Evolutionary conservation across 176 grass and related monocot genomes (phyloP).

Genomic region (Triticum dicoccoides): DNA sequence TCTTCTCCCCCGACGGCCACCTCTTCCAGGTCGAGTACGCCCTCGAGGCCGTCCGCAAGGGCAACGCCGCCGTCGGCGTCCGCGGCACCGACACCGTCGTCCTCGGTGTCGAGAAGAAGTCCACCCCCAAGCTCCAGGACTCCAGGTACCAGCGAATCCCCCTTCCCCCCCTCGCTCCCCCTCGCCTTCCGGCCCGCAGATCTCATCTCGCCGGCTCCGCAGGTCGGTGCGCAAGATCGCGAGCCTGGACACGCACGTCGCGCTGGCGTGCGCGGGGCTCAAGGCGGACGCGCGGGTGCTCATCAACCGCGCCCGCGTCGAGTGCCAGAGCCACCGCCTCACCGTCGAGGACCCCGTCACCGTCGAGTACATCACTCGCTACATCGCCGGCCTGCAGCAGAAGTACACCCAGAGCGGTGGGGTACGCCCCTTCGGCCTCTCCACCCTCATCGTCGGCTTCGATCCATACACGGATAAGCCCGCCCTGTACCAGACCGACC

Average conservation of each 20-base stretch:
- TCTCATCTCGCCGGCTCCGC: not conserved
- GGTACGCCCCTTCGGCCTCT: conserved; percentile 84
- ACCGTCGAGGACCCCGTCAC: conserved; percentile 91
- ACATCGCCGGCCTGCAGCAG: conserved; percentile 97
- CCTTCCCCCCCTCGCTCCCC: no score
- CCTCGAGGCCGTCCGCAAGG: conserved; percentile 98
- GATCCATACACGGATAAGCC: conserved; percentile 74
- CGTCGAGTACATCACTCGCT: conserved; percentile 96
- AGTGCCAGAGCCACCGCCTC: conserved; percentile 97
- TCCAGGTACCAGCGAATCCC: conserved; percentile 46
- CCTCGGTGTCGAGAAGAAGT: conserved; percentile 99
- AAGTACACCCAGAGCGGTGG: conserved; percentile 95
- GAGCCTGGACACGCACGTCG: conserved; percentile 81
- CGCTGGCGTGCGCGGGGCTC: conserved; percentile 93
- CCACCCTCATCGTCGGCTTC: conserved; percentile 90
- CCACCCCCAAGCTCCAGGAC: conserved; percentile 97
- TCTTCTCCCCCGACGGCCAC: conserved; percentile 98
- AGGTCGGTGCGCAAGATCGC: conserved; percentile 92
- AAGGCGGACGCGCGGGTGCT: conserved; percentile 95
- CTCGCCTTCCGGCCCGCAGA: not conserved
- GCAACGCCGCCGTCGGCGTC: conserved; percentile 97
- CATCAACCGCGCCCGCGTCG: conserved; percentile 87
- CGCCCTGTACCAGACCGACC: conserved; percentile 87
- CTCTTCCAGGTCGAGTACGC: conserved; percentile 99
- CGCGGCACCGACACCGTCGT: conserved; percentile 92